Evolutionary conservation across 2,329 filamentous ascomycete genomes (phyloP).

Genomic region (Fusarium kyushuense): DNA sequence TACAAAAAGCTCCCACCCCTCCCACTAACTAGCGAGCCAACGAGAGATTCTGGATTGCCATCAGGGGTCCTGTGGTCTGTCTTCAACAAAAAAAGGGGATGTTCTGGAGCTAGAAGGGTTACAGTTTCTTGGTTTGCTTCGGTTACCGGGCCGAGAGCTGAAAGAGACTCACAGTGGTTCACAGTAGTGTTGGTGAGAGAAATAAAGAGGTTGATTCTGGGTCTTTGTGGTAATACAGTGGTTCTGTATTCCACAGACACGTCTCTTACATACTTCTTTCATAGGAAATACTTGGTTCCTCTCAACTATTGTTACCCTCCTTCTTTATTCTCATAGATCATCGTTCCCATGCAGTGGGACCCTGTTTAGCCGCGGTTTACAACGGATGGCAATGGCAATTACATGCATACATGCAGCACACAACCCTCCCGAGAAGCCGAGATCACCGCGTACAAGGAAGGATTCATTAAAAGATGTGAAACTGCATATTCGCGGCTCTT

Average conservation of each 20-base stretch:
- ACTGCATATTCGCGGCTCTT: background rate
- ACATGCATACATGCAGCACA: background rate
- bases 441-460: constrained; percentile 11
- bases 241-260: constrained; percentile 1
- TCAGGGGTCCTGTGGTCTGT: constrained; percentile 33
- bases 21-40: constrained; percentile 35
- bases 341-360: constrained; percentile 12
- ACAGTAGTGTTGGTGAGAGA: background rate
- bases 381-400: constrained; percentile 22
- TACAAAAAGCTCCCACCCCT: constrained; percentile 7
- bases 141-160: constrained; percentile 18
- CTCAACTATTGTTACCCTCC: background rate
- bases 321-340: constrained; percentile 13
- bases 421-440: constrained; percentile 33
- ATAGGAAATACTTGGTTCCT: background rate
- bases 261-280: constrained; percentile 1
- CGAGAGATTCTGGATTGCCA: constrained; percentile 43
- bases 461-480: constrained; percentile 1
- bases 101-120: background rate
- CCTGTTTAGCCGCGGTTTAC: constrained; percentile 32
- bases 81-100: constrained; percentile 33
- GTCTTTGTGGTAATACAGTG: background rate
- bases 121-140: background rate
- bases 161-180: background rate
- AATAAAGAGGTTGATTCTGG: background rate